These are phyloP conservation scores for Gossypium lobatum DNA, from an alignment of 441 rosid genomes.

Conservation along the genomic window DNA sequence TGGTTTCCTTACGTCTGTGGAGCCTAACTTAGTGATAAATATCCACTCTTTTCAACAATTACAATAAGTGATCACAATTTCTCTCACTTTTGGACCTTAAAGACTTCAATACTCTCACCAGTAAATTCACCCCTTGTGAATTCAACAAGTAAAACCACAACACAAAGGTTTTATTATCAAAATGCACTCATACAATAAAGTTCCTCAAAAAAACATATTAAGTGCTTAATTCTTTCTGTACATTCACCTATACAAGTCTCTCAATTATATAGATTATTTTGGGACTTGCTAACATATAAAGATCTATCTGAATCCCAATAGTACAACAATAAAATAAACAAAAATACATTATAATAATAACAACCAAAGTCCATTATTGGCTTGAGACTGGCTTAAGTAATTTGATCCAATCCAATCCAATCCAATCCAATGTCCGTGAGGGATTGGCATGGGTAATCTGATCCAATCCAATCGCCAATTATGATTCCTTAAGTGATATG, in stretches of 20 bases:
- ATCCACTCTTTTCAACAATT: not conserved
- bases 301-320: not conserved
- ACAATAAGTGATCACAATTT: not conserved
- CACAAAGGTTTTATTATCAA: not conserved
- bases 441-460: not conserved
- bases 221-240: not conserved
- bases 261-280: too few relatives aligned
- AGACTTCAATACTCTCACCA: not conserved
- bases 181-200: not conserved
- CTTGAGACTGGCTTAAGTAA: not conserved
- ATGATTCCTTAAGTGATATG: not conserved
- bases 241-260: not conserved
- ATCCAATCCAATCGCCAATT: not conserved
- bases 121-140: not conserved
- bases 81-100: not conserved
- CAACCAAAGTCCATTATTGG: not conserved
- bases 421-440: not conserved
- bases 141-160: not conserved
- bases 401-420: too few relatives aligned
- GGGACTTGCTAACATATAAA: not conserved
- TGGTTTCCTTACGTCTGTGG: not conserved
- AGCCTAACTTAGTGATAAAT: not conserved
- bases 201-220: not conserved
- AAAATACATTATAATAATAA: not conserved
- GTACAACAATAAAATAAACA: not conserved